Percentiles rank a stretch among this genome's conserved stretches.
Conservation (phyloP, 306 rosid genomes). For the Dalbergia cochinchinensis region DNA sequence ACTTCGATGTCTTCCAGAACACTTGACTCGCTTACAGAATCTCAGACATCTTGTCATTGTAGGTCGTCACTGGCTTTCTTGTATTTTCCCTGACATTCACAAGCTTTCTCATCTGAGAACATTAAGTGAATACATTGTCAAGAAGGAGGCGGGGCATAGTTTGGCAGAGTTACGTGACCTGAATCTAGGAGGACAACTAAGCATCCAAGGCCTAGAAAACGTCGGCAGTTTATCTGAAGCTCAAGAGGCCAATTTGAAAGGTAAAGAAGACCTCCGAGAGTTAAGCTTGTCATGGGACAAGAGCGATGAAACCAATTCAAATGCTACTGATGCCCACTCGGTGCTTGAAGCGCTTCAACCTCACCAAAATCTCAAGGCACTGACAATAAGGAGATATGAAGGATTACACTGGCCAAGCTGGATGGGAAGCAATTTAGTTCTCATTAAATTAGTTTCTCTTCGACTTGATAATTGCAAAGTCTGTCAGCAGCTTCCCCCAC, state of each 20-base stretch:
- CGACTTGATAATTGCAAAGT: too few species aligned
- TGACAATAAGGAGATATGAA: neutral
- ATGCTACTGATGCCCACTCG: neutral
- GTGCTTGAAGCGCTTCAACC: constrained; percentile 9
- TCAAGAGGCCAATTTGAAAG: constrained; percentile 9
- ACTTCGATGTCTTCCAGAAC: neutral
- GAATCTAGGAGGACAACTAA: neutral
- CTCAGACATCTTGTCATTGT: constrained; percentile 19
- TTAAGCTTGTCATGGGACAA: neutral
- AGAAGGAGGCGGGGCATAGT: neutral
- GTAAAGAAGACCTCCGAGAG: neutral
- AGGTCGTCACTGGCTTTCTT: neutral
- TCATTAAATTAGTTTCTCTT: too few species aligned
- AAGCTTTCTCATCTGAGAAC: neutral
- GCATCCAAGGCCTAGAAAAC: neutral
- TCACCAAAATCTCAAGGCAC: neutral
- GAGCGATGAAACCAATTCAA: neutral
- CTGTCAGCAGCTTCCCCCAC: too few species aligned
- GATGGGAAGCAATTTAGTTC: too few species aligned
- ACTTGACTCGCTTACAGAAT: neutral
- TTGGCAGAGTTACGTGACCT: neutral
- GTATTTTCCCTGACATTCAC: constrained; percentile 6
- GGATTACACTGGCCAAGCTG: too few species aligned
- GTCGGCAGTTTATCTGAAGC: neutral
- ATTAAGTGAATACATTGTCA: neutral